Evolutionary conservation across 2,329 filamentous ascomycete species (phyloP).

Genomic region (Ophiostoma tasmaniense): DNA sequence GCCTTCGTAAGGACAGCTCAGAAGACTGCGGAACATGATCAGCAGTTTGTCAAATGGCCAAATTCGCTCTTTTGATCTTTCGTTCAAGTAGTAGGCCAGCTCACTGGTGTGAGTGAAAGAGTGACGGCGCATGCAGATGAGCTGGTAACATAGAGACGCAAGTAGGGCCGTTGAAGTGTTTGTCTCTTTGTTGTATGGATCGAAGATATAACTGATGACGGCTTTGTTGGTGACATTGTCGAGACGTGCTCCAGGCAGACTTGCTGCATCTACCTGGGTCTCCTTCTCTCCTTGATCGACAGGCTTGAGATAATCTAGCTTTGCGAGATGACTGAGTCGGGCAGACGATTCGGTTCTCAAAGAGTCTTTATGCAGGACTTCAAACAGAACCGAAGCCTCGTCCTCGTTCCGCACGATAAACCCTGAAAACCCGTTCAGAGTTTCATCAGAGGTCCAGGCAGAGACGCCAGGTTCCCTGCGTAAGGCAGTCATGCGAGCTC

Average conservation of each 20-base stretch:
- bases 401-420: background rate
- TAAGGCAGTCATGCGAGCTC: background rate
- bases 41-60: background rate
- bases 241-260: too few relatives aligned
- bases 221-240: background rate
- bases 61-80: background rate
- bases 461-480: background rate
- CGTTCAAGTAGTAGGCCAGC: background rate
- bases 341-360: background rate
- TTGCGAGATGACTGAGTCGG: background rate
- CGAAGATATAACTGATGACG: background rate
- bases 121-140: background rate
- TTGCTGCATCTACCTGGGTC: background rate
- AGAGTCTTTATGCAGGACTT: background rate
- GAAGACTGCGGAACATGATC: background rate
- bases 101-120: background rate
- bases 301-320: background rate
- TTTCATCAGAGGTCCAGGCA: background rate
- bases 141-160: conserved; percentile 1
- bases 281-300: background rate
- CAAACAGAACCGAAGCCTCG: background rate
- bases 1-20: background rate
- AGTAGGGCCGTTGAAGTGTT: background rate
- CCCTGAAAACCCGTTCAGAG: background rate
- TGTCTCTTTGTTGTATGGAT: background rate